A percentile compares a stretch with the other conserved stretches of the same genome.
Conservation (phyloP, 768 basidiomycete species). For the Artomyces pyxidatus region DNA sequence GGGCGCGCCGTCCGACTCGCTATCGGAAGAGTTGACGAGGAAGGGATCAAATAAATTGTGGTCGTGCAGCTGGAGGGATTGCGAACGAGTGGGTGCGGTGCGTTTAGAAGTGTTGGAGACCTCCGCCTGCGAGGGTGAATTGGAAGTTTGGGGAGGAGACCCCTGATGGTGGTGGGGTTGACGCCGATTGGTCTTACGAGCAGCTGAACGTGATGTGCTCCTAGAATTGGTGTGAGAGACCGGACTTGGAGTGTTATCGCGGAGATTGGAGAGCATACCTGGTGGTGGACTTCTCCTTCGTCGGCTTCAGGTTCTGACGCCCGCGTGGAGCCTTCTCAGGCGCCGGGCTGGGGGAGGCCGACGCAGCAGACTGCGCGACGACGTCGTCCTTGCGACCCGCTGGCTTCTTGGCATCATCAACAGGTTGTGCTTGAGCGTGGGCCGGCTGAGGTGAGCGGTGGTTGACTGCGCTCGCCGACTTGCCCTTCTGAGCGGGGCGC, state of each 20-base stretch:
- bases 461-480: constrained; percentile 16
- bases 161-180: constrained; percentile 48
- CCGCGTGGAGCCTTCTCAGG: constrained; percentile 25
- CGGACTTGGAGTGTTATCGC: constrained; percentile 3
- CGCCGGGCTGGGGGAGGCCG: constrained; percentile 4
- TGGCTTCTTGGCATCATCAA: constrained; percentile 25
- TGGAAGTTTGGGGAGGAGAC: constrained; percentile 42
- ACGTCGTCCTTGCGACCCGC: constrained; percentile 18
- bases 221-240: constrained; percentile 20
- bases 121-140: constrained; percentile 62
- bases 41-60: constrained; percentile 43
- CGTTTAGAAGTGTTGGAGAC: constrained; percentile 19
- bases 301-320: constrained; percentile 28
- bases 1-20: constrained; percentile 21
- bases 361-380: constrained; percentile 1
- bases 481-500: constrained; percentile 30
- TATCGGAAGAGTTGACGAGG: constrained; percentile 38
- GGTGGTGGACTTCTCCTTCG: constrained; percentile 34
- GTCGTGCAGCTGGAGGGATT: constrained; percentile 22
- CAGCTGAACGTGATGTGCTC: constrained; percentile 36
- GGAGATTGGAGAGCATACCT: constrained; percentile 26
- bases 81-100: constrained; percentile 22
- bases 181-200: constrained; percentile 36
- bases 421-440: constrained; percentile 20
- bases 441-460: constrained; percentile 21